Percentiles rank a stretch among this genome's conserved stretches.
Evolutionary conservation across 129 eudicot species (phyloP).

Genomic region (Lonicera japonica): DNA sequence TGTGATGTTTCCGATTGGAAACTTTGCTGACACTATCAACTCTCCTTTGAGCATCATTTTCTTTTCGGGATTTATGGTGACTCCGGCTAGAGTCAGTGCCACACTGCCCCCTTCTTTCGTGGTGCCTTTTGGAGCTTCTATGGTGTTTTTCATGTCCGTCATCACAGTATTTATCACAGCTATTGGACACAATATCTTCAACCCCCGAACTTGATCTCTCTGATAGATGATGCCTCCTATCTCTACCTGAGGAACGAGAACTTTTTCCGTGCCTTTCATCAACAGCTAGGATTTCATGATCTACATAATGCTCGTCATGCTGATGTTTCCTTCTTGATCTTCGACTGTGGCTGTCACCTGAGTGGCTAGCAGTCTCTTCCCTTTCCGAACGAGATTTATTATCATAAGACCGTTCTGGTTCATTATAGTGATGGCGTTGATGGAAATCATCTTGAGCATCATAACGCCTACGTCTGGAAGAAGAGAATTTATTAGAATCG

Average conservation of each 20-base stretch:
- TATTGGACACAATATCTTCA: slow-evolving; percentile 33
- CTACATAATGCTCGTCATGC: slow-evolving; percentile 22
- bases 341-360: slow-evolving; percentile 39
- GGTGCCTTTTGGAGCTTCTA: slow-evolving; percentile 36
- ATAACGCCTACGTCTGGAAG: slow-evolving; percentile 32
- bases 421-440: slow-evolving; percentile 13
- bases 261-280: slow-evolving; percentile 39
- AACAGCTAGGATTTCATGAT: slow-evolving; percentile 23
- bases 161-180: slow-evolving; percentile 32
- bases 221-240: slow-evolving; percentile 32
- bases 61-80: slow-evolving; percentile 28
- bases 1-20: slow-evolving; percentile 13
- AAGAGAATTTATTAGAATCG: slow-evolving; percentile 20
- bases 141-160: slow-evolving; percentile 32
- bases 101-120: slow-evolving; percentile 35
- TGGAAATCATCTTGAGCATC: slow-evolving; percentile 36
- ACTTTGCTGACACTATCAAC: slow-evolving; percentile 18
- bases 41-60: slow-evolving; percentile 34
- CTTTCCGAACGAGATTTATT: slow-evolving; percentile 26
- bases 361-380: slow-evolving; percentile 44
- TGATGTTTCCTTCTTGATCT: slow-evolving; percentile 30
- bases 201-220: slow-evolving; percentile 55
- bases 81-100: slow-evolving; percentile 42
- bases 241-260: slow-evolving; percentile 38
- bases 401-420: slow-evolving; percentile 36